phyloP scores from a whole-genome alignment of 768 basidiomycete genomes.

The Suillus alpinus region DNA sequence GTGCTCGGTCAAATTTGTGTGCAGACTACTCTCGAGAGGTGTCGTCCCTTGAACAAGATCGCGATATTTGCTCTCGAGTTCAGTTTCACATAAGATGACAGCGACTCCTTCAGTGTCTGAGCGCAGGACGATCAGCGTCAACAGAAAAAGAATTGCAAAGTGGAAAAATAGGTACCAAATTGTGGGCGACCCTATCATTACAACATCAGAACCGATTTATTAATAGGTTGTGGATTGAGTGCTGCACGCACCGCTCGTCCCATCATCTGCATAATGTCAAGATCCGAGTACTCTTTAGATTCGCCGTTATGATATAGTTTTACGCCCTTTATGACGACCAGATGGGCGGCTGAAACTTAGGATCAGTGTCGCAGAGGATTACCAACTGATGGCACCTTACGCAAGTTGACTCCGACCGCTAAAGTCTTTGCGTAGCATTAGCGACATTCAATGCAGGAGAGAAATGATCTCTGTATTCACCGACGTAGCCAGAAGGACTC shows the following conservation, averaged over 20 bases:
- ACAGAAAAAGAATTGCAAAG: background rate
- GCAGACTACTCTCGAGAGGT: slow-evolving; percentile 81
- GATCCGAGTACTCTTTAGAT: slow-evolving; percentile 81
- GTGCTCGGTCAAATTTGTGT: slow-evolving; percentile 83
- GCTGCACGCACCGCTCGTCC: slow-evolving; percentile 72
- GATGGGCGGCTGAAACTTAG: slow-evolving; percentile 69
- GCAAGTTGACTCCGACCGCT: slow-evolving; percentile 95
- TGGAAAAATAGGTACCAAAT: slow-evolving; percentile 53
- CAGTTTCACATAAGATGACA: slow-evolving; percentile 76
- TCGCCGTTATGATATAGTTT: slow-evolving; percentile 69
- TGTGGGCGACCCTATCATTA: slow-evolving; percentile 76
- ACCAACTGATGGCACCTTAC: slow-evolving; percentile 40
- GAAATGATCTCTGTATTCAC: slow-evolving; percentile 39
- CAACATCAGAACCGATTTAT: background rate
- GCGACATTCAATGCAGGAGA: slow-evolving; percentile 5
- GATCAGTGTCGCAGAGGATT: slow-evolving; percentile 1
- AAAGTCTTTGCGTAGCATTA: slow-evolving; percentile 59
- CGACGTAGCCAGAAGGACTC: slow-evolving; percentile 79
- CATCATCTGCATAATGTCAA: slow-evolving; percentile 96
- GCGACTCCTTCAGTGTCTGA: slow-evolving; percentile 81
- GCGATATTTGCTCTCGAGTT: slow-evolving; percentile 70
- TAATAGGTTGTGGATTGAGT: background rate
- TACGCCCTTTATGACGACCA: slow-evolving; percentile 92
- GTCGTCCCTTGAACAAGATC: slow-evolving; percentile 68
- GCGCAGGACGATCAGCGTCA: background rate